Percentiles rank a stretch among this genome's conserved stretches.
Evolutionary conservation across 306 rosid genomes (phyloP).

Genomic region (Pterocarpus santalinus): DNA sequence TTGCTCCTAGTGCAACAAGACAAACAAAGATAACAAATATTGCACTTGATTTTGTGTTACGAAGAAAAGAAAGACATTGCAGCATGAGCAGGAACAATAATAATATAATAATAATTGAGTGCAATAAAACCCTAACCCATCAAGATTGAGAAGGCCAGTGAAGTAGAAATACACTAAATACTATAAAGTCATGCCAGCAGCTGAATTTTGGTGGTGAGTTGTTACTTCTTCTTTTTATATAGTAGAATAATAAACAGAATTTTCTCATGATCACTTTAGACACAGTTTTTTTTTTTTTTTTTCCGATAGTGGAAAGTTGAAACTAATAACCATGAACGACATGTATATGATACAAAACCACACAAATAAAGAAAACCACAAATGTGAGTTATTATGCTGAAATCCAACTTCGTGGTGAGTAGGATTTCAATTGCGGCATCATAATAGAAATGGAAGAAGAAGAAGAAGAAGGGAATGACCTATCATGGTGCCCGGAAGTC

Average conservation of each 20-base stretch:
- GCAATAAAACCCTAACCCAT: constrained; percentile 1
- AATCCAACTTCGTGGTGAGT: constrained; percentile 4
- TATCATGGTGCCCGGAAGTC: constrained; percentile 39
- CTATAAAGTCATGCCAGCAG: constrained; percentile 2
- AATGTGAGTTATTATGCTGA: background rate
- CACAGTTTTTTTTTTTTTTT: background rate
- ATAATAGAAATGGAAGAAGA: constrained; percentile 6
- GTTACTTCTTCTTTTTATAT: background rate
- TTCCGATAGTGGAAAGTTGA: constrained; percentile 4
- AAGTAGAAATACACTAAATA: constrained; percentile 19
- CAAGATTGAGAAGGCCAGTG: background rate
- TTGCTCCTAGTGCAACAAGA: constrained; percentile 31
- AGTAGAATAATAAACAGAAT: constrained; percentile 27
- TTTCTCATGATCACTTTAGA: background rate
- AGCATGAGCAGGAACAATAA: background rate
- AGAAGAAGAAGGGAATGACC: constrained; percentile 23
- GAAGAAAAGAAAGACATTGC: constrained; percentile 12
- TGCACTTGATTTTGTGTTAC: constrained; percentile 8
- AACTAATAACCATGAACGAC: constrained; percentile 1
- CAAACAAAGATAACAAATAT: constrained; percentile 25
- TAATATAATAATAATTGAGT: no score
- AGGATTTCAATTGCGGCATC: background rate
- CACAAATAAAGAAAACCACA: background rate
- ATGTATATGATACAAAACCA: background rate
- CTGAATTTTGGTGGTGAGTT: background rate